Evolutionary conservation across 148 eudicot genomes (phyloP).

Genomic region (Pouteria glomerata): DNA sequence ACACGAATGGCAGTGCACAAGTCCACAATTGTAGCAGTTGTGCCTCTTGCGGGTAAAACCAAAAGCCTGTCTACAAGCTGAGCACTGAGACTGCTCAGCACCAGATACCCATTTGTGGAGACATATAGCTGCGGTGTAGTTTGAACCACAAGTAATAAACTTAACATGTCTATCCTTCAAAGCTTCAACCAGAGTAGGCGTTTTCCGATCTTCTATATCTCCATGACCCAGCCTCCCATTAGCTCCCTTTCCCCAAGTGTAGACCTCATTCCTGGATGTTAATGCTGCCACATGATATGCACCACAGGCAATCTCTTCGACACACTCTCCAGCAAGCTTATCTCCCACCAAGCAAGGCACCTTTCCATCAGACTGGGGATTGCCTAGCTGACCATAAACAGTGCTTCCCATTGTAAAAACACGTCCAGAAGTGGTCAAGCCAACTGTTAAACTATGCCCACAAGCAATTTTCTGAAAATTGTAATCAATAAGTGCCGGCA

Average conservation of each 20-base stretch:
- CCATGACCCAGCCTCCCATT: conserved; percentile 89
- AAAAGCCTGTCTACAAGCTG: conserved; percentile 81
- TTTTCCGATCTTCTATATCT: conserved; percentile 73
- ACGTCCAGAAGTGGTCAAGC: conserved; percentile 64
- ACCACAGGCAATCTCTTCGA: conserved; percentile 78
- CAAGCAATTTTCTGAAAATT: conserved; percentile 80
- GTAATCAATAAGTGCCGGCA: conserved; percentile 71
- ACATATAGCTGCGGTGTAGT: conserved; percentile 73
- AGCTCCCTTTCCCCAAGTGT: conserved; percentile 94
- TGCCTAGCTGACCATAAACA: conserved; percentile 86
- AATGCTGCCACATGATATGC: conserved; percentile 72
- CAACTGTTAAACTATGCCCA: conserved; percentile 80
- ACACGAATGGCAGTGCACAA: conserved; percentile 83
- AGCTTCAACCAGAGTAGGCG: conserved; percentile 66
- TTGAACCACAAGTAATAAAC: conserved; percentile 72
- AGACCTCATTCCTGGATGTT: conserved; percentile 75
- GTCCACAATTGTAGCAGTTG: conserved; percentile 89
- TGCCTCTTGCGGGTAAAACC: conserved; percentile 86
- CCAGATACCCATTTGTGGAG: conserved; percentile 94
- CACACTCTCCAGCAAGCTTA: conserved; percentile 44
- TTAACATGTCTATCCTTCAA: conserved; percentile 78
- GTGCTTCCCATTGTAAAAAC: conserved; percentile 89
- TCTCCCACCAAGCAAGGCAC: conserved; percentile 70
- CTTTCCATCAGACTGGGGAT: conserved; percentile 66
- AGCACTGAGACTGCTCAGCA: conserved; percentile 85